Conservation (phyloP, 129 eudicot genomes). For the Centella asiatica region DNA sequence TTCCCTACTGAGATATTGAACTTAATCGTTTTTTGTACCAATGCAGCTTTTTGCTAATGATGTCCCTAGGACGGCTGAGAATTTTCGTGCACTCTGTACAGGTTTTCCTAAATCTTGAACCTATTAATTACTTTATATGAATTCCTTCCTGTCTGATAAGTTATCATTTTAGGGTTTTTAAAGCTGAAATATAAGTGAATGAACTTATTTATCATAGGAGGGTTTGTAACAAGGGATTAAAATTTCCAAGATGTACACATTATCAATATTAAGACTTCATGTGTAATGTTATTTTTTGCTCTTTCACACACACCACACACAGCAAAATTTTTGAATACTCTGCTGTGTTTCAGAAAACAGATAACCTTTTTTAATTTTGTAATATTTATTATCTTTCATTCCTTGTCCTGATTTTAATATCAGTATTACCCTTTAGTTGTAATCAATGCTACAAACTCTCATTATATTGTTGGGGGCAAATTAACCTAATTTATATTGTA, state of each 20-base stretch:
- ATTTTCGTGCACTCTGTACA: constrained; percentile 90
- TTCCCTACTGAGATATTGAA: constrained; percentile 7
- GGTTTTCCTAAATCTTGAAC: constrained; percentile 26
- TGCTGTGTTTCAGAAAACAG: no score
- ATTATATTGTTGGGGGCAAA: not conserved
- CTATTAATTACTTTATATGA: not conserved
- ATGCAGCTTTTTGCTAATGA: constrained; percentile 86
- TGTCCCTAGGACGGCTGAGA: constrained; percentile 89
- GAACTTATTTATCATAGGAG: not conserved
- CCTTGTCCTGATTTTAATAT: no score
- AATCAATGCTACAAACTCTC: not conserved
- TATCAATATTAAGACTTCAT: no score
- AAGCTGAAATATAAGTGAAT: not conserved
- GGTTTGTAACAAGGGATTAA: no score
- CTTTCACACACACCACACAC: no score
- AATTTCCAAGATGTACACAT: no score
- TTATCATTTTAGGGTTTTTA: not conserved
- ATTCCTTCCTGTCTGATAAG: not conserved
- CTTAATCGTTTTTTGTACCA: not conserved
- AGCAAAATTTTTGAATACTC: no score
- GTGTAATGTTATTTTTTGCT: not conserved
- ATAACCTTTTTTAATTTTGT: not conserved
- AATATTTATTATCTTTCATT: not conserved
- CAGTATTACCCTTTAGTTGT: no score
- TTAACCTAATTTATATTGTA: not conserved